Evolutionary conservation across 306 rosid species (phyloP).

Genomic region (Citrullus amarus): DNA sequence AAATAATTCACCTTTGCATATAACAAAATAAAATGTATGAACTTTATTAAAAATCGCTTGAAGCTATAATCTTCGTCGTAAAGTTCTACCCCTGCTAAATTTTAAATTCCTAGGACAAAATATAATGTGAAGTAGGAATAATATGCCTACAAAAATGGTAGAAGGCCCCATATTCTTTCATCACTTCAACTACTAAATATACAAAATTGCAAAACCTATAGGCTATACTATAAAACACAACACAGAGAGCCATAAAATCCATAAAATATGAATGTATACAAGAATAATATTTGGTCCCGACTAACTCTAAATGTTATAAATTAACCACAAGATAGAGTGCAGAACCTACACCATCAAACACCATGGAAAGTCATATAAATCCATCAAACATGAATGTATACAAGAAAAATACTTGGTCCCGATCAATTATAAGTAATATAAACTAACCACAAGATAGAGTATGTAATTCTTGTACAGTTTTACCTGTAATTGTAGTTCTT

Average conservation of each 20-base stretch:
- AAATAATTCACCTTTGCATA: neutral
- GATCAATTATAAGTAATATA: neutral
- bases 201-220: neutral
- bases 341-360: neutral
- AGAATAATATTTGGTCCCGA: neutral
- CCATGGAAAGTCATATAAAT: neutral
- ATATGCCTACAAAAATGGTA: neutral
- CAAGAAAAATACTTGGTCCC: neutral
- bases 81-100: neutral
- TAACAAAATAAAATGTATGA: neutral
- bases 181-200: neutral
- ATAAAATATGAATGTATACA: neutral
- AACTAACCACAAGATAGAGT: neutral
- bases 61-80: neutral
- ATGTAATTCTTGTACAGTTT: slow-evolving; percentile 12
- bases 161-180: neutral
- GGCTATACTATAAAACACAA: neutral
- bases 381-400: neutral
- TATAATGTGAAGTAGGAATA: neutral
- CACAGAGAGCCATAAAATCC: neutral
- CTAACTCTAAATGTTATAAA: neutral
- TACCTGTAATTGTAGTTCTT: slow-evolving; percentile 90
- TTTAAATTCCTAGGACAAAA: neutral
- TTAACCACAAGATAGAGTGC: neutral
- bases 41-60: neutral